Conservation (phyloP, 2,329 filamentous ascomycete species). For the Anisogramma anomala region DNA sequence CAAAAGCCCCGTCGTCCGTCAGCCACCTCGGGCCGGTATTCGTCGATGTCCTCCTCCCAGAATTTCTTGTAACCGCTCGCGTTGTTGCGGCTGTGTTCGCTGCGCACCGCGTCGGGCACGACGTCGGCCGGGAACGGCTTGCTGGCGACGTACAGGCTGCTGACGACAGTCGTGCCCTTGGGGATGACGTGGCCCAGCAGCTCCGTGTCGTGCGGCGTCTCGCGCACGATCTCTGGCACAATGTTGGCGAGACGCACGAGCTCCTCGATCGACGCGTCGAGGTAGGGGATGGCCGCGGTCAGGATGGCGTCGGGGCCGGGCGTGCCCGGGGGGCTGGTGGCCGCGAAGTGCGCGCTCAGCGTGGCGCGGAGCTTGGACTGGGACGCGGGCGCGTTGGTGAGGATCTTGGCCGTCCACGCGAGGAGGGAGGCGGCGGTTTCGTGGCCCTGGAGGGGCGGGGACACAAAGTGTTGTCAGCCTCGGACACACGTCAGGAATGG, state of each 20-base stretch:
- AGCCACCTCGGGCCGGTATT: slow-evolving; percentile 9
- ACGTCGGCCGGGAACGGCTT: slow-evolving; percentile 5
- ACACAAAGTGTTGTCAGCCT: background rate
- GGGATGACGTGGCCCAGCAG: slow-evolving; percentile 6
- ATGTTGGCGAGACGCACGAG: slow-evolving; percentile 8
- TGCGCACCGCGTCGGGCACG: slow-evolving; percentile 2
- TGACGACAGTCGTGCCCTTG: slow-evolving; percentile 7
- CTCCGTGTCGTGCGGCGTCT: slow-evolving; percentile 7
- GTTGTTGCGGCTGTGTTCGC: slow-evolving; percentile 2
- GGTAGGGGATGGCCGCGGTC: slow-evolving; percentile 8
- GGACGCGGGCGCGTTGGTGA: slow-evolving; percentile 2
- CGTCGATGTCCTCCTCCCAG: slow-evolving; percentile 7
- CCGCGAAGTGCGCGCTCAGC: slow-evolving; percentile 5
- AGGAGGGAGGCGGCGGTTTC: slow-evolving; percentile 11
- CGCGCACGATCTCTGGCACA: slow-evolving; percentile 7
- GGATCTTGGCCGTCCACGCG: slow-evolving; percentile 11
- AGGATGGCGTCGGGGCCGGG: slow-evolving; percentile 5
- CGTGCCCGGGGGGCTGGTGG: background rate
- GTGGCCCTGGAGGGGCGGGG: slow-evolving; percentile 1
- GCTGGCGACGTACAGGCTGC: slow-evolving; percentile 8
- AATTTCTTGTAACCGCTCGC: slow-evolving; percentile 1
- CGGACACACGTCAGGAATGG: background rate
- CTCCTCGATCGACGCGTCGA: slow-evolving; percentile 12
- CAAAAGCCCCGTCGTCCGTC: slow-evolving; percentile 6
- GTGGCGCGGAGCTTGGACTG: slow-evolving; percentile 7